Evolutionary conservation across 1,284 basidiomycete genomes (phyloP).

Genomic region (Fomitopsis palustris): DNA sequence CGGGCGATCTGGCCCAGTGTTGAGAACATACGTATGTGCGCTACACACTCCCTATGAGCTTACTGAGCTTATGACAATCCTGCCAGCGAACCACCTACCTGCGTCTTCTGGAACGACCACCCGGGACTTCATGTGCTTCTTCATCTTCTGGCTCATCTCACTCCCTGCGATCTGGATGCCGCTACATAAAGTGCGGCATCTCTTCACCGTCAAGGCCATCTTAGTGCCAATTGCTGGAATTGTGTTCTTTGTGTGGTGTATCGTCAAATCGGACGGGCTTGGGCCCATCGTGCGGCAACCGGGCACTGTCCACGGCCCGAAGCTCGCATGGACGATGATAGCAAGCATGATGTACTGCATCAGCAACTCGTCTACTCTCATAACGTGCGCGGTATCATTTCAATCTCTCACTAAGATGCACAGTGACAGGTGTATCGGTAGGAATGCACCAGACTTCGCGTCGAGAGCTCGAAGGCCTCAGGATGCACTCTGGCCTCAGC

Average conservation of each 20-base stretch:
- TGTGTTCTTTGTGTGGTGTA: conserved; percentile 79
- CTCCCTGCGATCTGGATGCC: conserved; percentile 81
- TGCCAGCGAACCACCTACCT: conserved; percentile 62
- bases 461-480: conserved; percentile 66
- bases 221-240: conserved; percentile 77
- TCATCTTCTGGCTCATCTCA: conserved; percentile 83
- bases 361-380: conserved; percentile 75
- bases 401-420: conserved; percentile 2
- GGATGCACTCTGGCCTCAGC: conserved; percentile 70
- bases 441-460: conserved; percentile 79
- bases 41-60: not conserved
- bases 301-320: conserved; percentile 60
- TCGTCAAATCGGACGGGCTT: conserved; percentile 75
- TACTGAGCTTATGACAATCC: not conserved
- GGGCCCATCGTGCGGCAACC: conserved; percentile 75
- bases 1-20: conserved; percentile 73
- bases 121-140: conserved; percentile 75
- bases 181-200: conserved; percentile 78
- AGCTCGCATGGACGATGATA: conserved; percentile 80
- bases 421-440: conserved; percentile 18
- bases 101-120: conserved; percentile 69
- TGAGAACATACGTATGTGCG: conserved; percentile 57
- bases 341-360: conserved; percentile 76
- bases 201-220: conserved; percentile 80
- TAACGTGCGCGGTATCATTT: conserved; percentile 41